Conservation (phyloP, 2,329 filamentous ascomycete genomes). For the Rhynchosporium agropyri region DNA sequence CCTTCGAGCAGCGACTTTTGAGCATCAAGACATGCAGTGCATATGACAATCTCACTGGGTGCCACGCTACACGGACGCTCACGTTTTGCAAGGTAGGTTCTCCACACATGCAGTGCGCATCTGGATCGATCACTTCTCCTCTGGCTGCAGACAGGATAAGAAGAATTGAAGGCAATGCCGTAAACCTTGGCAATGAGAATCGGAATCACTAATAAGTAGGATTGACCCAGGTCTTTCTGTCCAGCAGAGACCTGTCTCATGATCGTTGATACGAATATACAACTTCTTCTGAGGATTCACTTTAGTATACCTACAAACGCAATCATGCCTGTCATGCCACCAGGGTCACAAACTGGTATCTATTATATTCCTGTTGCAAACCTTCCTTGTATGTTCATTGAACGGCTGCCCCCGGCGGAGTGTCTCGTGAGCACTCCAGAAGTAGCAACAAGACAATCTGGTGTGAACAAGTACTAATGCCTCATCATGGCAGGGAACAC, state of each 20-base stretch:
- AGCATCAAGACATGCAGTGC: background rate
- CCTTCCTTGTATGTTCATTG: constrained; percentile 24
- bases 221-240: background rate
- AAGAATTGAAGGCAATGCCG: background rate
- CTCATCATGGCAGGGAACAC: constrained; percentile 17
- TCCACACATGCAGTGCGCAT: background rate
- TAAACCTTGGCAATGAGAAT: background rate
- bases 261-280: too few relatives aligned
- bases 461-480: too few relatives aligned
- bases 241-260: background rate
- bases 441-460: too few relatives aligned
- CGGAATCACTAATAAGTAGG: background rate
- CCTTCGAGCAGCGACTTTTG: background rate
- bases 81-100: background rate
- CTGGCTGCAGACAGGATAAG: background rate
- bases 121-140: background rate
- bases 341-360: constrained; percentile 27
- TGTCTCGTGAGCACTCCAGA: too few relatives aligned
- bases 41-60: background rate
- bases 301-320: background rate
- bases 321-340: constrained; percentile 25
- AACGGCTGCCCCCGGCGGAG: too few relatives aligned
- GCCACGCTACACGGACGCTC: background rate
- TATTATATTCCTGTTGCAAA: constrained; percentile 31
- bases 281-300: background rate